Percentiles rank a stretch among this genome's conserved stretches.
These are phyloP conservation scores for Spizellomyces sp. DNA, from an alignment of 192 early-diverging fungal genomes.

Conservation along the genomic window DNA sequence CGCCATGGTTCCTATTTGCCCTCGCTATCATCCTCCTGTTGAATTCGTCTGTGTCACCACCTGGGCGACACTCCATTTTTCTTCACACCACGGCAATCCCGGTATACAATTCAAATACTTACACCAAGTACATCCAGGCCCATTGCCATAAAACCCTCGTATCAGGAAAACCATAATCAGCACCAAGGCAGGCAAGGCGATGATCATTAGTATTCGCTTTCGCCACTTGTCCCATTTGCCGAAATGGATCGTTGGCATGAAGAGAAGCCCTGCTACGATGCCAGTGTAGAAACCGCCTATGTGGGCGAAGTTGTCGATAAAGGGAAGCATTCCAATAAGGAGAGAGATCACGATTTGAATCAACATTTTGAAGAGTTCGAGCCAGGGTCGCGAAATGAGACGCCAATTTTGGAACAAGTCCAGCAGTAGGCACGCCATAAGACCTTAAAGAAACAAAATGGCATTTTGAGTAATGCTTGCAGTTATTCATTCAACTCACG, in stretches of 20 bases:
- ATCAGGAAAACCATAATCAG: slow-evolving; percentile 38
- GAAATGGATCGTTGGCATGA: slow-evolving; percentile 70
- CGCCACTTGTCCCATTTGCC: slow-evolving; percentile 46
- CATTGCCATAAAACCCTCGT: slow-evolving; percentile 35
- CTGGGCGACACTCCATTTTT: slow-evolving; percentile 15
- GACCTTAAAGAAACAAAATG: slow-evolving; percentile 48
- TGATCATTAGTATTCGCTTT: slow-evolving; percentile 39
- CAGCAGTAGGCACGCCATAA: slow-evolving; percentile 76
- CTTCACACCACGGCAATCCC: slow-evolving; percentile 54
- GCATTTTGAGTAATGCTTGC: background rate
- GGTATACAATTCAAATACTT: slow-evolving; percentile 59
- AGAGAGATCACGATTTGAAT: slow-evolving; percentile 68
- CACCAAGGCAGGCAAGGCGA: slow-evolving; percentile 38
- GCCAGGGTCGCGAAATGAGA: slow-evolving; percentile 60
- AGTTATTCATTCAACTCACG: background rate
- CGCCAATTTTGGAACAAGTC: slow-evolving; percentile 82
- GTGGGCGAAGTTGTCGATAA: slow-evolving; percentile 86
- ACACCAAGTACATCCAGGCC: slow-evolving; percentile 42
- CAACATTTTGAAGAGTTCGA: slow-evolving; percentile 69
- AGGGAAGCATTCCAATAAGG: slow-evolving; percentile 73
- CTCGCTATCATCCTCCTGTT: no score
- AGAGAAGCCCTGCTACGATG: slow-evolving; percentile 65
- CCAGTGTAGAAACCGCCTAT: slow-evolving; percentile 76
- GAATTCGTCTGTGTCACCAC: no score
- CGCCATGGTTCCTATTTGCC: no score